phyloP scores from a whole-genome alignment of 495 filamentous ascomycete genomes.

The Penicillium herquei region DNA sequence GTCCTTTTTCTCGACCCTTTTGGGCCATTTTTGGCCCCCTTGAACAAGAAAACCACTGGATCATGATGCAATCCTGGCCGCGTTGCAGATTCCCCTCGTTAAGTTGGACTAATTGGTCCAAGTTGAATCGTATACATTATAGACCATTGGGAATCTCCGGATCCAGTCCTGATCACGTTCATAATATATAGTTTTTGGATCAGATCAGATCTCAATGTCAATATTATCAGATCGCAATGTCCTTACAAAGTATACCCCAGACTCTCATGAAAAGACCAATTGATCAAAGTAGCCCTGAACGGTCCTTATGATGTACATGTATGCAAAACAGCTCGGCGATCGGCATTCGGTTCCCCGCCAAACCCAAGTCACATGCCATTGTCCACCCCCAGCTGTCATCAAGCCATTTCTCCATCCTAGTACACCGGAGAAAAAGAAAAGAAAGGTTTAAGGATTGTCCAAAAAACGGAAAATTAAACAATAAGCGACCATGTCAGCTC shows the following conservation, averaged over 20 bases:
- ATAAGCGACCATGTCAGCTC: neutral
- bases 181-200: neutral
- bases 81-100: conserved; percentile 7
- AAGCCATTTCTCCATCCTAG: too few species aligned
- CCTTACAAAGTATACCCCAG: too few species aligned
- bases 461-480: too few species aligned
- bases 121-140: neutral
- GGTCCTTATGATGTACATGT: neutral
- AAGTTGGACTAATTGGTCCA: conserved; percentile 2
- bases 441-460: too few species aligned
- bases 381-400: neutral
- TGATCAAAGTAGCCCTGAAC: neutral
- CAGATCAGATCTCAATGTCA: neutral
- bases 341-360: conserved; percentile 31
- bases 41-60: neutral
- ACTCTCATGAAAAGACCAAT: too few species aligned
- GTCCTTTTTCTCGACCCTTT: too few species aligned
- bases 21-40: neutral
- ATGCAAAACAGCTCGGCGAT: conserved; percentile 16
- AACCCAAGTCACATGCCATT: conserved; percentile 22
- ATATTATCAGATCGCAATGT: too few species aligned
- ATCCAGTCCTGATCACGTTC: neutral
- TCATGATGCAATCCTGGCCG: conserved; percentile 6
- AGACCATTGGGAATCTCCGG: conserved; percentile 1
- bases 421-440: too few species aligned